phyloP scores from a whole-genome alignment of 257 asterid species.

The Salvia miltiorrhiza region DNA sequence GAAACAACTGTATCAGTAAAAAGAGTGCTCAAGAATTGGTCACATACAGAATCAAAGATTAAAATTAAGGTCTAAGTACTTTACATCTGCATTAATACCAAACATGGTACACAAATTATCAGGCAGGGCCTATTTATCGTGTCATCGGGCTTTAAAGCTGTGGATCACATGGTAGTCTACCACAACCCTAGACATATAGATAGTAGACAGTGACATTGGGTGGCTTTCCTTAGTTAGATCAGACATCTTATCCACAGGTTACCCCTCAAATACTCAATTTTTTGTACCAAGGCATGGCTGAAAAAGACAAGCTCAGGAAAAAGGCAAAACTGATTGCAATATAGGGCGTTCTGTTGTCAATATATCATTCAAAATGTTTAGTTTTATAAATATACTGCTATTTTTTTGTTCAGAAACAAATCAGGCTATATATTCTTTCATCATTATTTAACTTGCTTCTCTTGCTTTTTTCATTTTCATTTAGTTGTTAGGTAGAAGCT shows the following conservation, averaged over 20 bases:
- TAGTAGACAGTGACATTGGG: conserved; percentile 3
- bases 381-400: background rate
- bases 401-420: background rate
- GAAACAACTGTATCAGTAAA: conserved; percentile 30
- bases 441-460: background rate
- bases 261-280: background rate
- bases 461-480: background rate
- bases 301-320: background rate
- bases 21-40: conserved; percentile 7
- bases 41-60: background rate
- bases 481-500: conserved; percentile 12
- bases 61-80: conserved; percentile 8
- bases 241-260: background rate
- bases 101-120: background rate
- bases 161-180: background rate
- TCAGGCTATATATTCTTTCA: background rate
- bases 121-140: background rate
- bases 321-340: background rate
- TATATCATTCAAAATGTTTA: background rate
- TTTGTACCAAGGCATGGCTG: background rate
- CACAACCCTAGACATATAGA: background rate
- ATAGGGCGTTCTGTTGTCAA: background rate
- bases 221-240: conserved; percentile 4
- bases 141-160: background rate
- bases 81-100: background rate